Percentiles rank a stretch among this genome's conserved stretches.
These are phyloP conservation scores for Wallacemonas sp. DNA, from an alignment of 208 protist genomes.

Conservation along the genomic window DNA sequence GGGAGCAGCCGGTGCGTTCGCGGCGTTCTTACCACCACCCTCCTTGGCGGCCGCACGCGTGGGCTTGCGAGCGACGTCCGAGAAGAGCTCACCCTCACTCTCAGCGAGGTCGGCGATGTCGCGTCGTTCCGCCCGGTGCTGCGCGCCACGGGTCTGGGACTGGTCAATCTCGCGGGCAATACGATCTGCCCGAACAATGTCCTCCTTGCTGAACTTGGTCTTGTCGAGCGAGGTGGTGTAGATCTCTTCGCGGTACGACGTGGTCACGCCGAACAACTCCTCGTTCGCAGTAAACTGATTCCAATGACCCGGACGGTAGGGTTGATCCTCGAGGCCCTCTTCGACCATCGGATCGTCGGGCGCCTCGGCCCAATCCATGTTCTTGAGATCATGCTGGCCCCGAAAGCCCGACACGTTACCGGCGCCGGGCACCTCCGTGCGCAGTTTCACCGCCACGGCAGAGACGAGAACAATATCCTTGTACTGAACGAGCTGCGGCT, in stretches of 20 bases:
- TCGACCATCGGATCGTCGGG: constrained; percentile 16
- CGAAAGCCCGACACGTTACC: constrained; percentile 39
- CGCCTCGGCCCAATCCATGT: constrained; percentile 68
- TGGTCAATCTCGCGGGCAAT: constrained; percentile 78
- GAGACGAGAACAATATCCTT: constrained; percentile 80
- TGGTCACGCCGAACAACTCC: constrained; percentile 65
- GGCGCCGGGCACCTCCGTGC: constrained; percentile 63
- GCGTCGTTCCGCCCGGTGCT: constrained; percentile 71
- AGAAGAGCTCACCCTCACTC: constrained; percentile 81
- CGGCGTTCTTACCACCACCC: constrained; percentile 13
- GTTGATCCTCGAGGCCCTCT: constrained; percentile 63
- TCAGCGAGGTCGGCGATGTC: constrained; percentile 44
- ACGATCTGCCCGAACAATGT: constrained; percentile 59
- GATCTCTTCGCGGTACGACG: constrained; percentile 83
- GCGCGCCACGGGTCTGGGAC: constrained; percentile 45
- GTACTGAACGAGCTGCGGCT: constrained; percentile 55
- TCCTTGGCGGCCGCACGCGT: constrained; percentile 14
- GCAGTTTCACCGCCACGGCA: constrained; percentile 56
- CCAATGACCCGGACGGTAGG: constrained; percentile 61
- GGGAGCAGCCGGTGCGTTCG: background rate
- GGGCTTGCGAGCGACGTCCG: constrained; percentile 54
- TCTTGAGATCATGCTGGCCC: constrained; percentile 59
- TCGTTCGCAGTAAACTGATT: constrained; percentile 90
- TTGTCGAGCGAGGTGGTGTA: constrained; percentile 91
- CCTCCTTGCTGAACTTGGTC: constrained; percentile 69